Percentiles rank a stretch among this genome's conserved stretches.
phyloP scores from a whole-genome alignment of 495 filamentous ascomycete genomes.

The Podospora fimiseda region DNA sequence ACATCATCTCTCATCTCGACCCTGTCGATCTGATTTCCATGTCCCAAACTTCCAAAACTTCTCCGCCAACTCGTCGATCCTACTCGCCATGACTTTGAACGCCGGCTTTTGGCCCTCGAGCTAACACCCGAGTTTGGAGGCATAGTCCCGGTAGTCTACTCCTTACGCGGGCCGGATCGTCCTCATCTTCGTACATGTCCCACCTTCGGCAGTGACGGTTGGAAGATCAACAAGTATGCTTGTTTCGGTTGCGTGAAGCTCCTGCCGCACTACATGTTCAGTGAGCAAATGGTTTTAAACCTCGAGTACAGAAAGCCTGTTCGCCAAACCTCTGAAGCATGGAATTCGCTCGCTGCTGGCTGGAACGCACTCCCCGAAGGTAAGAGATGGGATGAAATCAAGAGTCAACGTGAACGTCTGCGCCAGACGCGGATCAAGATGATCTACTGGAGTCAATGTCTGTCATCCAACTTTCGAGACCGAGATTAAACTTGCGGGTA shows the following conservation, averaged over 20 bases:
- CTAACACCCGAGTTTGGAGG: constrained; percentile 19
- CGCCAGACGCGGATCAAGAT: background rate
- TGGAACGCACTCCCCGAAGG: constrained; percentile 12
- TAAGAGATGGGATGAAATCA: background rate
- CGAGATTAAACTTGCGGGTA: constrained; percentile 8
- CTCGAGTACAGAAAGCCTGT: constrained; percentile 17
- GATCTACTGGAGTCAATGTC: background rate
- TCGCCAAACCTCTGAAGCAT: constrained; percentile 14
- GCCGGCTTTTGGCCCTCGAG: constrained; percentile 23
- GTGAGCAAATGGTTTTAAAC: constrained; percentile 18
- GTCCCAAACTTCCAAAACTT: background rate
- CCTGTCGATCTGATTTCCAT: background rate
- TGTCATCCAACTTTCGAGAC: background rate
- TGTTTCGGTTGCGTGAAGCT: constrained; percentile 23
- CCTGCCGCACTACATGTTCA: constrained; percentile 19
- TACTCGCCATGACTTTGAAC: constrained; percentile 9
- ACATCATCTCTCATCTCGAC: background rate
- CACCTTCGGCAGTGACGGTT: constrained; percentile 6
- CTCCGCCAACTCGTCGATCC: constrained; percentile 7
- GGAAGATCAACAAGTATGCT: constrained; percentile 19
- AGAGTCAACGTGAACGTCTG: background rate
- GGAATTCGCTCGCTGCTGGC: constrained; percentile 7
- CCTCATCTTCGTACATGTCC: no score
- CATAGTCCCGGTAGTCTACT: constrained; percentile 10
- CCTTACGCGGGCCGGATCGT: background rate